phyloP scores from a whole-genome alignment of 768 basidiomycete genomes.

The Cyclocybe cylindracea region DNA sequence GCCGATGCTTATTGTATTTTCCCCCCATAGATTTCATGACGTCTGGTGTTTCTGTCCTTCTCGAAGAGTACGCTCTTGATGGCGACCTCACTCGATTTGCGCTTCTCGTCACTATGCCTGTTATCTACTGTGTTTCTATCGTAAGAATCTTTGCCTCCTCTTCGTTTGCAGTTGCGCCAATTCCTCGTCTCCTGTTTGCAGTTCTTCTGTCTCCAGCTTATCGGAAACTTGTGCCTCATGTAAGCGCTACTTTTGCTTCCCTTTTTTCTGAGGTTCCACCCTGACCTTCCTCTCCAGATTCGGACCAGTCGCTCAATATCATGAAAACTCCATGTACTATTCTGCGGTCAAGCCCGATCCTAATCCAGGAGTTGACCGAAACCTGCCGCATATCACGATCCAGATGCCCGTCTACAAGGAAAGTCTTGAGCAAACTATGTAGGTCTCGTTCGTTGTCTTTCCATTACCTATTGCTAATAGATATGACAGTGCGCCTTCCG shows the following conservation, averaged over 20 bases:
- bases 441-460: constrained; percentile 19
- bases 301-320: constrained; percentile 84
- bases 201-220: constrained; percentile 78
- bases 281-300: constrained; percentile 35
- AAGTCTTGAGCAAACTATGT: constrained; percentile 74
- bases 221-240: constrained; percentile 66
- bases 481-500: constrained; percentile 57
- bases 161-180: neutral
- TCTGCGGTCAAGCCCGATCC: constrained; percentile 68
- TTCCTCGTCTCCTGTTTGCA: constrained; percentile 23
- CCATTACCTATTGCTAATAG: constrained; percentile 2
- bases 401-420: constrained; percentile 91
- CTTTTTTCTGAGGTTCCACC: constrained; percentile 20
- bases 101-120: constrained; percentile 62
- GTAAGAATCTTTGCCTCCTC: constrained; percentile 39
- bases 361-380: constrained; percentile 66
- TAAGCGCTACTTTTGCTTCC: constrained; percentile 16
- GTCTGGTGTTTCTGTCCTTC: constrained; percentile 57
- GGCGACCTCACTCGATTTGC: constrained; percentile 62
- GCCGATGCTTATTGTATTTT: constrained; percentile 13
- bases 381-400: constrained; percentile 77
- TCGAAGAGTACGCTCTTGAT: constrained; percentile 73
- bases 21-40: constrained; percentile 54
- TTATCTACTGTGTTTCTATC: constrained; percentile 77
- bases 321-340: constrained; percentile 83